These are phyloP conservation scores for Corrigiola litoralis DNA, from an alignment of 179 eudicot genomes.

Conservation along the genomic window DNA sequence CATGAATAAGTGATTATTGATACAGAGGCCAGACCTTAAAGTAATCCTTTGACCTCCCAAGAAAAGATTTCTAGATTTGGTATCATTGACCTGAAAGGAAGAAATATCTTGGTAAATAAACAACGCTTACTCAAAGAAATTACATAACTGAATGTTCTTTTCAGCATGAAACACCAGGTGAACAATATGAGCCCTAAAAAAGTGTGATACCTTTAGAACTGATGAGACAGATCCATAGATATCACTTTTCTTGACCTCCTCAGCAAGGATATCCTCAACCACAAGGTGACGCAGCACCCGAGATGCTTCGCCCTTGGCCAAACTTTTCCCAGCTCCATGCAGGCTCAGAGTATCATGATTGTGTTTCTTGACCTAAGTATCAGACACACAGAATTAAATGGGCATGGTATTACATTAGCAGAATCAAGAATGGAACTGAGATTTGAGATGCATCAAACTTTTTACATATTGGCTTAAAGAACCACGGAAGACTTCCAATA, in stretches of 20 bases:
- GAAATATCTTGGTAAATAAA: background rate
- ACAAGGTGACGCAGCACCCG: constrained; percentile 89
- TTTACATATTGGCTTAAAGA: constrained; percentile 85
- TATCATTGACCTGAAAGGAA: constrained; percentile 64
- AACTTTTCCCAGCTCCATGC: constrained; percentile 92
- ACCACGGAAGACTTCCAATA: constrained; percentile 90
- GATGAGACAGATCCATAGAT: constrained; percentile 89
- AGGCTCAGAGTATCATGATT: constrained; percentile 59
- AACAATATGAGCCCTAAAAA: background rate
- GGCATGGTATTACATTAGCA: background rate
- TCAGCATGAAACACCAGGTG: background rate
- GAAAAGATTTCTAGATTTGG: constrained; percentile 41
- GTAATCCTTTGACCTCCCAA: constrained; percentile 49
- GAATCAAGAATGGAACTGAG: background rate
- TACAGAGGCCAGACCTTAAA: constrained; percentile 51
- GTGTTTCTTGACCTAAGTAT: constrained; percentile 72
- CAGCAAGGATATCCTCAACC: constrained; percentile 71
- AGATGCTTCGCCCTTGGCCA: constrained; percentile 92
- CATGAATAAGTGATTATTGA: background rate
- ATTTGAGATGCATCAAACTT: constrained; percentile 6
- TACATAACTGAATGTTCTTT: background rate
- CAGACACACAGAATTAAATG: constrained; percentile 2
- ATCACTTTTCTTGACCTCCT: constrained; percentile 93
- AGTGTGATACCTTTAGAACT: constrained; percentile 49
- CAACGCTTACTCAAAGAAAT: background rate